Evolutionary conservation across 2,329 filamentous ascomycete genomes (phyloP), one percentile per base, ranked within the genome.

Genomic region (Aspergillus neotritici): DNA sequence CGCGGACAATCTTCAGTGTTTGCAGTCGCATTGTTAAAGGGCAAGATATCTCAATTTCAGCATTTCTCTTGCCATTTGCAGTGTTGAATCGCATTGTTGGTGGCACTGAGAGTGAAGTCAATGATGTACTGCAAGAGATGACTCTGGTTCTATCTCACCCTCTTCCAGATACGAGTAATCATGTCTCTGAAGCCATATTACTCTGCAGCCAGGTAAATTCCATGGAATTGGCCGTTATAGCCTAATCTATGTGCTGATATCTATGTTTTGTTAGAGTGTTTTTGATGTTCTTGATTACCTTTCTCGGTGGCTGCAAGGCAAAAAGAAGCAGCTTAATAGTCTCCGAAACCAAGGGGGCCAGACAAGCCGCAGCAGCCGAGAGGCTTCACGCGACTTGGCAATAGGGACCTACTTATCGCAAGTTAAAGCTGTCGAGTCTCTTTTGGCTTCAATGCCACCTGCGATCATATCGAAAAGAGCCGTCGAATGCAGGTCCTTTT

Each of bases 231-330:
- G 6, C 25, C 12, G 13, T 12, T 36, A 7, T 5, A 29, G 9
- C 6, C 14, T 9, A 11, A 7, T 13, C 16, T 35, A 11, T 5
- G 21, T 29, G 16, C 28, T 15, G 30, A 17, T 15, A 31, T 14
- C 25, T 21, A 10, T 15, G 40, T 3, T 16, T 37, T 13, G n/a
- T 29, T n/a, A 93, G 86, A 88, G 86, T 44, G 83, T 96, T 2
- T 98, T 98, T 63, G 80, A 84, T 36, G 80, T 94, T 4, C 75
- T 98, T 0, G 94, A 98, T 63, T 97, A 98, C 63, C 79, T 91
- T 48, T 89, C 88, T 59, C 79, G 84, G 51, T 98, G 91, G 89
- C 71, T 94, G 16, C 88, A 95, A 56, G 80, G 84, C 41, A 94
- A 87, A 63, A 79, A 80, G 63, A 74, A 77, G 63, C 68, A 69